A percentile compares a stretch with the other conserved stretches of the same genome.
These are phyloP conservation scores for Phaffia australis DNA, from an alignment of 768 basidiomycete species.

Conservation along the genomic window DNA sequence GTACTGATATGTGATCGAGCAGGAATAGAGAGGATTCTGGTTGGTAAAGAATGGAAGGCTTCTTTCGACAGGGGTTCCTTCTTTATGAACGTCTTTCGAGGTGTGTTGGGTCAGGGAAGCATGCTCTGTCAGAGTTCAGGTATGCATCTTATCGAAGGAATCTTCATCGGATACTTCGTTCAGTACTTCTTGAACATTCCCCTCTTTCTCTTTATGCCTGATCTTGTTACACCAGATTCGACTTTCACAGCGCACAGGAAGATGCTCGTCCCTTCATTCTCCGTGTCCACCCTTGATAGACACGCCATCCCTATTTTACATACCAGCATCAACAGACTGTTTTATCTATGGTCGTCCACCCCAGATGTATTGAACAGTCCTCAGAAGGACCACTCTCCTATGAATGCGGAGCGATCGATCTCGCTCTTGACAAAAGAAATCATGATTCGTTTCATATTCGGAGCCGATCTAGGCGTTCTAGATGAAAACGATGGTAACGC, in stretches of 20 bases:
- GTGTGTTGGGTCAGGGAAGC: conserved; percentile 1
- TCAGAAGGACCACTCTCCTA: too few relatives aligned
- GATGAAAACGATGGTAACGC: not conserved
- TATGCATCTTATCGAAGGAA: not conserved
- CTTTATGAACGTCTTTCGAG: not conserved
- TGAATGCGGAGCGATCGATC: not conserved
- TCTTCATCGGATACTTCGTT: not conserved
- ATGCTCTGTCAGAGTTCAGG: conserved; percentile 6
- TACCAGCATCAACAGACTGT: too few relatives aligned
- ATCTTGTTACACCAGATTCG: not conserved
- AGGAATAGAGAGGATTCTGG: not conserved
- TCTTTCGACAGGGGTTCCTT: conserved; percentile 5
- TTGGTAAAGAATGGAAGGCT: not conserved
- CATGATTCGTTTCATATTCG: not conserved
- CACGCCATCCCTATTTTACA: too few relatives aligned
- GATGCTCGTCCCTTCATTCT: too few relatives aligned
- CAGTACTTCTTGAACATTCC: not conserved
- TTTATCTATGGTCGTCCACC: too few relatives aligned
- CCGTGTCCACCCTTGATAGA: too few relatives aligned
- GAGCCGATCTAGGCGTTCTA: not conserved
- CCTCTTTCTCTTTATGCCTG: not conserved
- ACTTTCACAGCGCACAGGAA: not conserved
- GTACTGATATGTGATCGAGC: not conserved
- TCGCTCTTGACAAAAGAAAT: conserved; percentile 5
- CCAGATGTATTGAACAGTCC: too few relatives aligned